Base-by-base conservation (phyloP, 2,329 filamentous ascomycete species). In the Nemania sp. region DNA sequence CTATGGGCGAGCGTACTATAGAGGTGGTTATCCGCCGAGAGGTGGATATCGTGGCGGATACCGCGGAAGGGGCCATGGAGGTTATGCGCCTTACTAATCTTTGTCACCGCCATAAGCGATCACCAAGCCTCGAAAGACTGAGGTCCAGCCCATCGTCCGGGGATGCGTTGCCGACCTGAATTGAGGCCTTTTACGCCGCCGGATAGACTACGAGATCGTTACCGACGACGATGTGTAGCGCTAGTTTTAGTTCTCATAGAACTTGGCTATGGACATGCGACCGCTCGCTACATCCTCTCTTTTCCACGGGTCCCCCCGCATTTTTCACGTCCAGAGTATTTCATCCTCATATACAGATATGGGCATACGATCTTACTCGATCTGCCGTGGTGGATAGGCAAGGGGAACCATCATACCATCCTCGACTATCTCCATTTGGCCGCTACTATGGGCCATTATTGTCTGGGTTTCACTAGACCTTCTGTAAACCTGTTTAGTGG, bases 1-100 rank as follows among this genome's bases (percentile, higher is more conserved):
- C 7, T 73, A 70, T 62, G 77, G 79, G 44, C 74, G 80, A 58
- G 83, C 83, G 39, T 81, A 79, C 33, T 81, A 77, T 57, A 73
- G 80, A 56, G 81, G 82, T 30, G 76, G 73, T n/a, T 80, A 73
- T 58, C 33, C 48, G 23, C 68, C 68, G 8, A 73, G 77, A 31
- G 83, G 83, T 54, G 85, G 83, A 46, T 89, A 88, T 66, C 77
- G 81, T 57, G 80, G 80, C 51, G 78, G 77, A 14, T 78, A 77
- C 68, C 79, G 86, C 54, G 86, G 83, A 48, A 81, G 87, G 63
- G 72, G 78, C 48, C 73, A 76, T 54, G 74, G 75, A 17, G 85
- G 84, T 58, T 88, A 77, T 69, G 72, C 80, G 52, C 86, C 86
- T 54, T 89, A 89, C 71, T 89, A 80, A 59, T 49, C 3, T n/a